These are phyloP conservation scores for Pseudopithomyces chartarum DNA, from an alignment of 2,329 filamentous ascomycete genomes.

Conservation along the genomic window DNA sequence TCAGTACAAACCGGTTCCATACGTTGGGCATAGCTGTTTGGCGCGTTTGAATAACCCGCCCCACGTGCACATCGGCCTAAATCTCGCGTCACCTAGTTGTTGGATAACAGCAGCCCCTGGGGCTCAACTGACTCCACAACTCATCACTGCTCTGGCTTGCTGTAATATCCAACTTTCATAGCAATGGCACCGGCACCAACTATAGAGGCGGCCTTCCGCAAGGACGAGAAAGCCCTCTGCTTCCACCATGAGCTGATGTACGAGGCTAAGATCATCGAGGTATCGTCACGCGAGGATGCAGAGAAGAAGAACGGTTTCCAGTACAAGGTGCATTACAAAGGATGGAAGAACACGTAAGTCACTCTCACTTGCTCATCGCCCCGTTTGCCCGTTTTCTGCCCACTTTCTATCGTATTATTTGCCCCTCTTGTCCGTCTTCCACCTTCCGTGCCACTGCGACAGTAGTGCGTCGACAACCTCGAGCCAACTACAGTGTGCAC, in stretches of 20 bases:
- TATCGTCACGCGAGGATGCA: constrained; percentile 64
- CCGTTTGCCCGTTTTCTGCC: constrained; percentile 1
- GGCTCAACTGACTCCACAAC: constrained; percentile 12
- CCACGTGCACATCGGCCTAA: constrained; percentile 10
- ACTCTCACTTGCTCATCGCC: constrained; percentile 7
- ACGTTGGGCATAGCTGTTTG: not conserved
- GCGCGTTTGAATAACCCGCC: constrained; percentile 7
- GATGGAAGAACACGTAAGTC: constrained; percentile 94
- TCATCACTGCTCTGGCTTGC: constrained; percentile 16
- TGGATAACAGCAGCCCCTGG: constrained; percentile 14
- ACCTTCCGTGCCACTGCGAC: constrained; percentile 17
- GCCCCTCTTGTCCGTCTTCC: constrained; percentile 12
- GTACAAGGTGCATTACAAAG: constrained; percentile 98
- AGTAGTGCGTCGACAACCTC: constrained; percentile 3
- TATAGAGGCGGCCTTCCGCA: constrained; percentile 61
- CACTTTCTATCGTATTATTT: constrained; percentile 12
- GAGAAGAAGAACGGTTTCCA: constrained; percentile 77
- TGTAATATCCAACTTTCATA: constrained; percentile 14
- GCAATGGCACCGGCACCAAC: constrained; percentile 59
- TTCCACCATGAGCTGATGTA: constrained; percentile 98
- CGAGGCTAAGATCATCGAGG: constrained; percentile 92
- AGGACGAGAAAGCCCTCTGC: constrained; percentile 92
- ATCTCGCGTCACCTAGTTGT: constrained; percentile 23
- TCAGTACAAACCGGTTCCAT: constrained; percentile 5
- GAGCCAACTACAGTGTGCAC: not conserved